Evolutionary conservation across 352 stramenopile genomes (phyloP), one percentile per base, ranked within the genome.

Genomic region (Plasmopara viticola): DNA sequence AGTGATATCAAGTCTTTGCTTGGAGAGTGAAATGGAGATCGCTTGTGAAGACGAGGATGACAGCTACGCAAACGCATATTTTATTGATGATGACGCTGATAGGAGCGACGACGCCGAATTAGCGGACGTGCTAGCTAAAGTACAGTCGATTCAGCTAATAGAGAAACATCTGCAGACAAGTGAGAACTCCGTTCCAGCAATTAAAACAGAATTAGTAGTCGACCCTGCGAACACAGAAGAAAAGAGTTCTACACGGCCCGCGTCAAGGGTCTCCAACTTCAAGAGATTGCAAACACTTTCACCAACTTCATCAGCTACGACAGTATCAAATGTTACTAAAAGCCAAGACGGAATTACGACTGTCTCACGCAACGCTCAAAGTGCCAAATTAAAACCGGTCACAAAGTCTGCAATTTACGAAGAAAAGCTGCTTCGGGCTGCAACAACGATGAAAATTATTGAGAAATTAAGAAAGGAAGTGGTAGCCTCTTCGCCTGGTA

Each of bases 341-440:
- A 81, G 72, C 31, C 56, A 68, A 28, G 78, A 87, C 25, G 78
- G 78, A 0, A 87, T 89, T 51, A 87, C 62, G 28, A 86, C 74
- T 0, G 71, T 89, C 40, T 73, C 72, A 4, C 64, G 74, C 15
- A 66, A 56, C 50, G 43, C 46, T 38, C 12, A n/a, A n/a, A n/a
- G n/a, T n/a, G n/a, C n/a, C n/a, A n/a, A n/a, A n/a, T n/a, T n/a
- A n/a, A 48, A 75, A 5, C 73, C 76, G 0, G 58, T 84, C 6
- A 82, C 81, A 53, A 86, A 84, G 48, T 56, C 74, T 2, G 50
- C 57, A 15, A 66, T 89, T 4, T 89, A 79, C 64, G 56, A 84
- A 28, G 62, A 81, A 10, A 82, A 70, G 35, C 47, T 89, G 14
- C 34, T 89, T 5, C 70, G 84, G 37, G 64, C 60, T 0, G 68